Base-by-base conservation (phyloP, 2,329 filamentous ascomycete species). In the Setomelanomma holmii region DNA sequence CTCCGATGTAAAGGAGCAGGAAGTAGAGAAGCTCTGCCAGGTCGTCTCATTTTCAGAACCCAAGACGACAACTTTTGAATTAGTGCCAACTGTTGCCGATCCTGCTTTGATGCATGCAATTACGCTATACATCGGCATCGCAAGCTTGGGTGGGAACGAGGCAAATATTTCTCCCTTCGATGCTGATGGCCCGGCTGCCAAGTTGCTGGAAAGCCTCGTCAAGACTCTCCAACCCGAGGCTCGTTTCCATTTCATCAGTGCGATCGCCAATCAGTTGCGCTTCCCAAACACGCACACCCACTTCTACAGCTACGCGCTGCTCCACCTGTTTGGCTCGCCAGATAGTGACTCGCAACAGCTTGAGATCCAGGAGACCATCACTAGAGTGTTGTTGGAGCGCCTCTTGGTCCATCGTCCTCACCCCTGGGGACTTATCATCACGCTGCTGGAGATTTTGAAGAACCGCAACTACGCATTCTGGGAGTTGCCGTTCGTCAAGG, bases 381-480 rank as follows among this genome's bases (percentile, higher is more conserved):
- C 91, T 45, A 86, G 93, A 40, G 87, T 97, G 20, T 80, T 99
- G 40, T 81, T 97, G 33, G 95, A 99, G 80, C 86, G 95, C 42
- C 80, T 97, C 40, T 85, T 96, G 53, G 89, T 91, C 19, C 91
- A 91, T 73, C 91, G 93, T 78, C 93, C 93, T 45, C 93, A 98
- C 73, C 93, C 96, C 16, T 98, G 93, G 93, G 96, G 96, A 11
- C 79, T 99, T 38, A 88, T 97, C 72, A 88, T 93, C 57, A 93
- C 92, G 30, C 84, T 96, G 55, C 79, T 95, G 58, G 95, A 98
- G 78, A 83, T 99, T 51, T 82, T 96, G 62, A 96, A 96, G 81
- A 97, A 96, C 72, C 88, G 90, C 47, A 90, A 87, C 70, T 96
- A 93, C 75, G 87, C 87, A 69, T 96, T 99, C 81, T 98, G 96